Evolutionary conservation across 2,329 filamentous ascomycete species (phyloP).

Genomic region (Aspergillus sp.): DNA sequence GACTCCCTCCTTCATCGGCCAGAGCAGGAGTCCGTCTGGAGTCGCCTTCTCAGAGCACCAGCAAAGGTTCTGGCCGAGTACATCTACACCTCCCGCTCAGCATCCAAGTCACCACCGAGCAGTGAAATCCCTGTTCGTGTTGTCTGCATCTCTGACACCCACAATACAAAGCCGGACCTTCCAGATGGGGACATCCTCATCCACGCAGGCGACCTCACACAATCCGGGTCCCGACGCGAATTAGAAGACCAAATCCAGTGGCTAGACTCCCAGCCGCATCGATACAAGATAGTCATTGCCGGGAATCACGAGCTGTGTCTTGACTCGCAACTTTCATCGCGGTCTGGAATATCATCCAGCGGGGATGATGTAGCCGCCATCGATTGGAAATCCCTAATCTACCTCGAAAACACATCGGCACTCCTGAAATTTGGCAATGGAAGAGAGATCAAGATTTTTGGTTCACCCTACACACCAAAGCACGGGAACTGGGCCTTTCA

Average conservation of each 20-base stretch:
- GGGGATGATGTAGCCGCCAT: conserved; percentile 38
- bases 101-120: background rate
- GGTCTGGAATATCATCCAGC: background rate
- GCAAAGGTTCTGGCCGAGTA: background rate
- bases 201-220: conserved; percentile 49
- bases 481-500: conserved; percentile 77
- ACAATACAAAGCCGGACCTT: conserved; percentile 24
- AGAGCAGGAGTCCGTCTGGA: background rate
- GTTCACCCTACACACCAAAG: conserved; percentile 70
- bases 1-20: background rate
- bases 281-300: conserved; percentile 73
- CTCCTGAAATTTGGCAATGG: conserved; percentile 44
- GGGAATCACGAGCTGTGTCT: conserved; percentile 71
- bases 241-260: conserved; percentile 76
- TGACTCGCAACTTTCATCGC: background rate
- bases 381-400: conserved; percentile 65
- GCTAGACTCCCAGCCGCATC: conserved; percentile 68
- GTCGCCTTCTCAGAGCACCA: background rate
- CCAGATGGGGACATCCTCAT: conserved; percentile 39
- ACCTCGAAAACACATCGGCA: conserved; percentile 66
- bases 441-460: conserved; percentile 67
- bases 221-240: conserved; percentile 64
- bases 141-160: conserved; percentile 30
- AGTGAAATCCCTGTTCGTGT: background rate
- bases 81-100: background rate